Percentiles rank a stretch among this genome's conserved stretches.
Conservation (phyloP, 208 protist genomes). For the Leptomonas pyrrhocoris region DNA sequence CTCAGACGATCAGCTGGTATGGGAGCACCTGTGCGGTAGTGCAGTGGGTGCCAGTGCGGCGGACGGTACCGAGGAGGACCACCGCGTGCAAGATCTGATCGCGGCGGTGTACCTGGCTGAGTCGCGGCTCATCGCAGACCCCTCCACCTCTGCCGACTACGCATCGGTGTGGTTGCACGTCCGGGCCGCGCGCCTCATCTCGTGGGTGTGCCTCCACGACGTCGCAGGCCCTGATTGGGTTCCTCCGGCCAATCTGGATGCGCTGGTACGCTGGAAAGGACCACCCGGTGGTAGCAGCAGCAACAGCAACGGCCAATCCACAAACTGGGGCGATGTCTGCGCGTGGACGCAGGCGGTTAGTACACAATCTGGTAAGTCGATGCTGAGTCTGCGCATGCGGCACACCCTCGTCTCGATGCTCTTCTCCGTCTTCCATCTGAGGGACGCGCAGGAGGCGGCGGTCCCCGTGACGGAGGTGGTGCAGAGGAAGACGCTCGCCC, state of each 20-base stretch:
- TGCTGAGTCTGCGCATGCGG: slow-evolving; percentile 50
- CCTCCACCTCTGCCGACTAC: slow-evolving; percentile 33
- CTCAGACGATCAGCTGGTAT: slow-evolving; percentile 17
- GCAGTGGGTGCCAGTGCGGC: background rate
- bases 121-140: slow-evolving; percentile 27
- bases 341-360: slow-evolving; percentile 43
- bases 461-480: slow-evolving; percentile 43
- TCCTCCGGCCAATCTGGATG: slow-evolving; percentile 5
- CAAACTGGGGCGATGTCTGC: slow-evolving; percentile 37
- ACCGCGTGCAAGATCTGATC: slow-evolving; percentile 8
- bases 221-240: slow-evolving; percentile 4
- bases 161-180: slow-evolving; percentile 51
- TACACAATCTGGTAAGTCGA: slow-evolving; percentile 41
- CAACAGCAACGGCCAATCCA: background rate
- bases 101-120: slow-evolving; percentile 42
- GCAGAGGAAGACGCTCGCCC: slow-evolving; percentile 49
- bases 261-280: slow-evolving; percentile 16
- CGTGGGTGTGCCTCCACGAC: slow-evolving; percentile 45
- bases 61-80: background rate
- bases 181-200: slow-evolving; percentile 62
- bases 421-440: slow-evolving; percentile 68
- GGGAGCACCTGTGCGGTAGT: slow-evolving; percentile 14
- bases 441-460: slow-evolving; percentile 45
- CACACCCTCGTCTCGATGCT: slow-evolving; percentile 63
- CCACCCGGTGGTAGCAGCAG: background rate